Conservation (phyloP, 352 stramenopile species). For the Halophytophthora polymorphica region DNA sequence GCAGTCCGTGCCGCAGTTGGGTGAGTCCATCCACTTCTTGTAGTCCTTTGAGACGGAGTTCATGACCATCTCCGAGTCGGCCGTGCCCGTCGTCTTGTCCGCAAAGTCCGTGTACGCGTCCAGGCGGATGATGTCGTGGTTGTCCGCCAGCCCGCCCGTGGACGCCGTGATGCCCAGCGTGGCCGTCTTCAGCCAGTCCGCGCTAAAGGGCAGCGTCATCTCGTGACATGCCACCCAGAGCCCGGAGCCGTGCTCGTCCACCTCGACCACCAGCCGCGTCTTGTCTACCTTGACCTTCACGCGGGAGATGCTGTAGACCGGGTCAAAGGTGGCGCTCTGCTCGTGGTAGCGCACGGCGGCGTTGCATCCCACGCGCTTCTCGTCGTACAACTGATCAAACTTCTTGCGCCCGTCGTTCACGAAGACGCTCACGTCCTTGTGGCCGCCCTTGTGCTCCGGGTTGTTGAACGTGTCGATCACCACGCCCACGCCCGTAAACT, state of each 20-base stretch:
- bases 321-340: constrained; percentile 71
- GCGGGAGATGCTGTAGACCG: constrained; percentile 77
- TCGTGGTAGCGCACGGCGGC: constrained; percentile 77
- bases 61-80: constrained; percentile 71
- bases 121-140: constrained; percentile 83
- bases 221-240: constrained; percentile 69
- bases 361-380: constrained; percentile 70
- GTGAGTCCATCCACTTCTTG: constrained; percentile 79
- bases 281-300: constrained; percentile 76
- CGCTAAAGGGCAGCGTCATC: constrained; percentile 52
- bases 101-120: constrained; percentile 61
- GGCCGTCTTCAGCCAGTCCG: constrained; percentile 53
- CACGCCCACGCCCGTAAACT: constrained; percentile 72
- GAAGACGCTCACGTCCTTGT: constrained; percentile 84
- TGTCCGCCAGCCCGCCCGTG: constrained; percentile 79
- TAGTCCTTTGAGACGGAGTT: constrained; percentile 85
- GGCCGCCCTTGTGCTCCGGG: constrained; percentile 72
- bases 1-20: constrained; percentile 72
- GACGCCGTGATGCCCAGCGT: constrained; percentile 77
- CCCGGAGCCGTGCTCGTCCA: constrained; percentile 56
- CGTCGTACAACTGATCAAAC: constrained; percentile 61
- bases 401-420: constrained; percentile 79
- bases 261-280: constrained; percentile 54
- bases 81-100: constrained; percentile 34
- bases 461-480: constrained; percentile 87